Conservation (phyloP, 164 flowering plant species). For the Cinnamomum micranthum region DNA sequence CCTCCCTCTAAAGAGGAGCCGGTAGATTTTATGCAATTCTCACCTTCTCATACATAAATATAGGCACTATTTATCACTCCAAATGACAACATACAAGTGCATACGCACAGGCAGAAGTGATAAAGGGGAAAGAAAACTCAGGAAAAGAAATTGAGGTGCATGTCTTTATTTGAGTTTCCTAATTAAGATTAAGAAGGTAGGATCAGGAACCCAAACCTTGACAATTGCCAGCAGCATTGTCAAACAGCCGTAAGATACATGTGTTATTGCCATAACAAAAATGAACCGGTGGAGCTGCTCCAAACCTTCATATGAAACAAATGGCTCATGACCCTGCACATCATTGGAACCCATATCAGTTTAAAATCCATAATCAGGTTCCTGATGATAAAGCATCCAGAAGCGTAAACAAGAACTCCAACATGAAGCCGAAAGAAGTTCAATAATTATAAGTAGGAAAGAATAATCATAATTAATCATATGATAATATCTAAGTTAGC, state of each 20-base stretch:
- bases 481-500: not conserved
- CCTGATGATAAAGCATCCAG: not conserved
- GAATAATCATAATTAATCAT: not conserved
- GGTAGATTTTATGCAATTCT: too few species aligned
- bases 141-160: not conserved
- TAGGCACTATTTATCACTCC: not conserved
- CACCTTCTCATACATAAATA: not conserved
- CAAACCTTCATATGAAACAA: slow-evolving; percentile 95
- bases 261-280: slow-evolving; percentile 97
- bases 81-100: not conserved
- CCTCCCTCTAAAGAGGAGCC: too few species aligned
- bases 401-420: not conserved
- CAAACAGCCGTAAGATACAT: slow-evolving; percentile 90
- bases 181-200: not conserved
- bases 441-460: not conserved
- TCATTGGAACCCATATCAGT: not conserved
- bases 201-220: slow-evolving; percentile 49
- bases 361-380: slow-evolving; percentile 1
- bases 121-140: not conserved
- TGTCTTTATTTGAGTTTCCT: not conserved
- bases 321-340: slow-evolving; percentile 86
- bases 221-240: slow-evolving; percentile 96
- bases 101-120: not conserved
- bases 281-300: slow-evolving; percentile 98
- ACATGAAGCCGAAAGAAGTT: too few species aligned